Evolutionary conservation across 2,329 filamentous ascomycete species (phyloP).

Genomic region (Calonectria pteridis): DNA sequence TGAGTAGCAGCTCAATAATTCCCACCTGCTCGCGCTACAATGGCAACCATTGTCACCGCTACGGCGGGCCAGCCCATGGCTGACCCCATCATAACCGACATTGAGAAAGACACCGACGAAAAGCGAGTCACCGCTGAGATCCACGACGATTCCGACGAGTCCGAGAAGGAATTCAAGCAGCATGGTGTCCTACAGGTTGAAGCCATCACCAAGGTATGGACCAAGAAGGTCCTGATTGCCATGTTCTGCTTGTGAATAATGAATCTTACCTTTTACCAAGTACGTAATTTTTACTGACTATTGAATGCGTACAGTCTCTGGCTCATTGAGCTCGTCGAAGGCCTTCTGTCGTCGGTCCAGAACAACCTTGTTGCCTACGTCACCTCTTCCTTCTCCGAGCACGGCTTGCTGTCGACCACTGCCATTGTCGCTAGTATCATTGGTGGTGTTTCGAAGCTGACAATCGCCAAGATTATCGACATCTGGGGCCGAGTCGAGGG

Average conservation of each 20-base stretch:
- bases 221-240: slow-evolving; percentile 47
- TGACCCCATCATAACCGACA: slow-evolving; percentile 8
- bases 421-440: slow-evolving; percentile 68
- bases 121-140: slow-evolving; percentile 16
- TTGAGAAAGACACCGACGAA: slow-evolving; percentile 30
- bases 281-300: background rate
- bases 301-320: slow-evolving; percentile 49
- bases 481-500: slow-evolving; percentile 62
- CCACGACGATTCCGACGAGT: slow-evolving; percentile 36
- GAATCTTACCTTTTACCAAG: too few relatives aligned
- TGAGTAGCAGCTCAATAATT: background rate
- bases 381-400: slow-evolving; percentile 73
- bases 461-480: slow-evolving; percentile 62
- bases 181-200: slow-evolving; percentile 55
- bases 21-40: background rate
- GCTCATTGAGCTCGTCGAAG: slow-evolving; percentile 54
- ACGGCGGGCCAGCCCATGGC: slow-evolving; percentile 4
- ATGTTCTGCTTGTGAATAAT: slow-evolving; percentile 55
- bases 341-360: slow-evolving; percentile 53
- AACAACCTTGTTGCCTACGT: slow-evolving; percentile 71
- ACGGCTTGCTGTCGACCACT: slow-evolving; percentile 75
- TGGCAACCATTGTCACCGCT: slow-evolving; percentile 11
- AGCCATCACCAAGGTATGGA: slow-evolving; percentile 56
- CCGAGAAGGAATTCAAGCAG: slow-evolving; percentile 48
- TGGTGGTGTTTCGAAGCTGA: slow-evolving; percentile 52